Evolutionary conservation across 208 protist genomes (phyloP).

Genomic region (Leishmania martiniquensis): DNA sequence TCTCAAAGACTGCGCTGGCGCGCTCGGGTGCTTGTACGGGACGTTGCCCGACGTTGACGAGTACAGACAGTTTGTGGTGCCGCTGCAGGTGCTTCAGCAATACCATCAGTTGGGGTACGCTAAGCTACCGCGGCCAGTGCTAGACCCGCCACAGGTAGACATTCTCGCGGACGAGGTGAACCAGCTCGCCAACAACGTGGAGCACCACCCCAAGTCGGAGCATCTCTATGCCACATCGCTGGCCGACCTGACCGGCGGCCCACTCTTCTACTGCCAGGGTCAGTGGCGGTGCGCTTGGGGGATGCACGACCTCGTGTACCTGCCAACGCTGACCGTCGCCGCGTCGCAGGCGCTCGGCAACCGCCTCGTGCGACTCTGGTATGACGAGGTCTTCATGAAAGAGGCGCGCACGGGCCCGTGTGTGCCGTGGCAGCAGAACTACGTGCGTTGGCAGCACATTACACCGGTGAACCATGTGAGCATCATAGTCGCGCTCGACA

Average conservation of each 20-base stretch:
- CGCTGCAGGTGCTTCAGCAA: slow-evolving; percentile 56
- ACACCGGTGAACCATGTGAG: slow-evolving; percentile 73
- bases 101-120: slow-evolving; percentile 85
- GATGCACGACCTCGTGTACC: slow-evolving; percentile 88
- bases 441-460: slow-evolving; percentile 81
- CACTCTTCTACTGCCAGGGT: slow-evolving; percentile 87
- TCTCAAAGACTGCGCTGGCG: slow-evolving; percentile 84
- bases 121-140: slow-evolving; percentile 66
- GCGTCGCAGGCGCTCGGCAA: slow-evolving; percentile 84
- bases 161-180: slow-evolving; percentile 82
- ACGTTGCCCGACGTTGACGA: slow-evolving; percentile 85
- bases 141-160: slow-evolving; percentile 74
- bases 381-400: slow-evolving; percentile 89
- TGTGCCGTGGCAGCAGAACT: slow-evolving; percentile 88
- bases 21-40: slow-evolving; percentile 84
- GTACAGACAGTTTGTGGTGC: slow-evolving; percentile 79
- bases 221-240: slow-evolving; percentile 85
- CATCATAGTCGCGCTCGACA: slow-evolving; percentile 80
- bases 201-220: slow-evolving; percentile 84
- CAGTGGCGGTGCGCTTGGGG: slow-evolving; percentile 85
- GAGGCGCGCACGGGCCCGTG: slow-evolving; percentile 67
- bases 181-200: slow-evolving; percentile 83
- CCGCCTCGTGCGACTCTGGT: slow-evolving; percentile 78
- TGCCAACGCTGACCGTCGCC: slow-evolving; percentile 79
- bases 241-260: slow-evolving; percentile 67